phyloP scores from a whole-genome alignment of 202 grass and related monocot genomes.

The Panicum hallii region DNA sequence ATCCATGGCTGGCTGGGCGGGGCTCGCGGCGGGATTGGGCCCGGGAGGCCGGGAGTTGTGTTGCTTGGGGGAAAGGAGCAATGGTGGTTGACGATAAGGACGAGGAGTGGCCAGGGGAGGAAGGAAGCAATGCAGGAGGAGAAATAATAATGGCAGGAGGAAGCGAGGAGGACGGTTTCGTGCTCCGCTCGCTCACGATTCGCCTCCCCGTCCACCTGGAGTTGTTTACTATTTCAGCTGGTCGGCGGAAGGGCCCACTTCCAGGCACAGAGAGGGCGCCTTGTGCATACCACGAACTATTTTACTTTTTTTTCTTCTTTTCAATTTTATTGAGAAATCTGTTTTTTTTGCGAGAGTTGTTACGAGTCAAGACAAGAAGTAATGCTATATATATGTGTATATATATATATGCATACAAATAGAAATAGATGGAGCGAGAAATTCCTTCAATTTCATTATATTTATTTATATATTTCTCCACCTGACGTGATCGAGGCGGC shows the following conservation, averaged over 20 bases:
- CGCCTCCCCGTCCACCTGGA: background rate
- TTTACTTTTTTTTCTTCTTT: too few species aligned
- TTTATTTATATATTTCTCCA: too few species aligned
- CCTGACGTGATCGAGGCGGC: too few species aligned
- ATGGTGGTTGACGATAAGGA: constrained; percentile 49
- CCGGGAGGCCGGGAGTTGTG: background rate
- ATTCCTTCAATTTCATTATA: too few species aligned
- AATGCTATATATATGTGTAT: too few species aligned
- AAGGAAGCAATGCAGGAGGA: background rate
- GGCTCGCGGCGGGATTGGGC: background rate
- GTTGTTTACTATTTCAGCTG: background rate
- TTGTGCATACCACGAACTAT: background rate
- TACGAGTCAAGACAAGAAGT: too few species aligned
- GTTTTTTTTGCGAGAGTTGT: too few species aligned
- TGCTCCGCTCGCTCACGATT: background rate
- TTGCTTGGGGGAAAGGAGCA: constrained; percentile 9
- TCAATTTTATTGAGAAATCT: too few species aligned
- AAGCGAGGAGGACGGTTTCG: background rate
- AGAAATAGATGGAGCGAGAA: too few species aligned
- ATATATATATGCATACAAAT: too few species aligned
- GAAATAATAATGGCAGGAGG: background rate
- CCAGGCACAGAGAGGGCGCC: background rate
- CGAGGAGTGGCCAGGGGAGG: background rate
- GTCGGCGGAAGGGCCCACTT: background rate
- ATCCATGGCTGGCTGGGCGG: constrained; percentile 58